phyloP scores from a whole-genome alignment of 2,329 filamentous ascomycete species.

The Periglandula ipomoeae region DNA sequence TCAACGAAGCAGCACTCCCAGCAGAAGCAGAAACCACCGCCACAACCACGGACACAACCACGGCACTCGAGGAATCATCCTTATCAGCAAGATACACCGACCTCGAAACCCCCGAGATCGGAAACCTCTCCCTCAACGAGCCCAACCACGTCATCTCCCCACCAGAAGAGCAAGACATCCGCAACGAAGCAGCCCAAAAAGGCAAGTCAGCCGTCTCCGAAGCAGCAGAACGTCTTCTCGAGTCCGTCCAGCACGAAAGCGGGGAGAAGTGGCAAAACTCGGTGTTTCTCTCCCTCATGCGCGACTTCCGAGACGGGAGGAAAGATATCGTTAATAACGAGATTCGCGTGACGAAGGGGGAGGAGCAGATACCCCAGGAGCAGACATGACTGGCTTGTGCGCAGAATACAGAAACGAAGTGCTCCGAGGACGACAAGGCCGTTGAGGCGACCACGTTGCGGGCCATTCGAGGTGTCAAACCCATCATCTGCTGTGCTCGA shows the following conservation, averaged over 20 bases:
- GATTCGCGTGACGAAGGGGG: slow-evolving; percentile 23
- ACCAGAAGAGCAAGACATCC: slow-evolving; percentile 8
- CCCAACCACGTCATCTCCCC: slow-evolving; percentile 5
- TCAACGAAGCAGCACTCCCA: slow-evolving; percentile 22
- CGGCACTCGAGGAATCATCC: not conserved
- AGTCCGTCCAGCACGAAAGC: slow-evolving; percentile 33
- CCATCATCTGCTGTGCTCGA: slow-evolving; percentile 14
- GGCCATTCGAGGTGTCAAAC: slow-evolving; percentile 1
- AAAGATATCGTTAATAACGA: slow-evolving; percentile 35
- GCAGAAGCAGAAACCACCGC: slow-evolving; percentile 9
- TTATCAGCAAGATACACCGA: slow-evolving; percentile 15
- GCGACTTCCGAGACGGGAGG: slow-evolving; percentile 34
- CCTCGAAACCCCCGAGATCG: slow-evolving; percentile 23
- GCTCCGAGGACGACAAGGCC: not conserved
- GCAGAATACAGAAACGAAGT: not conserved
- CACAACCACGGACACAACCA: not conserved
- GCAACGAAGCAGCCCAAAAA: slow-evolving; percentile 11
- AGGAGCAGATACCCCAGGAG: slow-evolving; percentile 7
- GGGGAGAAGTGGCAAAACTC: slow-evolving; percentile 39
- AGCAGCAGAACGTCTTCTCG: slow-evolving; percentile 32
- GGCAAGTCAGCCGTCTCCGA: slow-evolving; percentile 30
- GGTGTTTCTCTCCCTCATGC: slow-evolving; percentile 34
- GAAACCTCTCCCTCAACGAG: slow-evolving; percentile 20
- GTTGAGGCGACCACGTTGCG: not conserved
- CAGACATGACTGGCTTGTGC: slow-evolving; percentile 9